Base-by-base conservation (phyloP, 345 rosid species). In the Capsella bursapastoris region DNA sequence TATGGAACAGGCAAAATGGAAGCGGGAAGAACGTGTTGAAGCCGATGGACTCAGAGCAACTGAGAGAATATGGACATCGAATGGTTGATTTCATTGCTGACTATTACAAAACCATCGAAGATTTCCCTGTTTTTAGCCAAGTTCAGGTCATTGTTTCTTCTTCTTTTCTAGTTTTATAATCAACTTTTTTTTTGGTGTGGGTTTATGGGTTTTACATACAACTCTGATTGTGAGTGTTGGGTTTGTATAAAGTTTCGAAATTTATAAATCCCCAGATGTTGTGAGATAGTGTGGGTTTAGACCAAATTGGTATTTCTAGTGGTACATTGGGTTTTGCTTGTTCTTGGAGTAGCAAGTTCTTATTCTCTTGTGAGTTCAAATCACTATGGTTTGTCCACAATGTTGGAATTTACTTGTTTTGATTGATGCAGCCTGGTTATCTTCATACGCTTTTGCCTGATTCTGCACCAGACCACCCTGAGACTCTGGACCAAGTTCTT, bases 11-110 rank as follows among this genome's bases (percentile, higher is more conserved):
- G 74, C 71, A 77, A 50, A 66, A 78, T 37, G 77, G 71, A 38
- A 32, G 9, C 25, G 25, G 25, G 32, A 73, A 55, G 78, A 72
- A 44, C 6, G 76, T 45, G 70, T 43, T 84, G 80, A 85, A 82
- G 78, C 78, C 91, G 16, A 89, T 89, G 94, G 91, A 87, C 25
- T 84, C 94, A 0, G 89, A 89, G 82, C 94, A 89, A 66, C 79
- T 89, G 64, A 82, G 94, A 52, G 94, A 87, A 76, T 65, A 81
- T 66, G 97, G 85, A 28, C 94, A 89, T 72, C 83, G 74, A 81
- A 93, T 93, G 98, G 92, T 93, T 38, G 97, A 89, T 78, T 93
- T 93, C 78, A 87, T 93, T 74, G 98, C 96, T 7, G 97, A 93
- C 81, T 93, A 91, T 82, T 93, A 91, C 86, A 78, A 85, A 67